Base-by-base conservation (phyloP, 345 rosid species). In the Kernera saxatilis region DNA sequence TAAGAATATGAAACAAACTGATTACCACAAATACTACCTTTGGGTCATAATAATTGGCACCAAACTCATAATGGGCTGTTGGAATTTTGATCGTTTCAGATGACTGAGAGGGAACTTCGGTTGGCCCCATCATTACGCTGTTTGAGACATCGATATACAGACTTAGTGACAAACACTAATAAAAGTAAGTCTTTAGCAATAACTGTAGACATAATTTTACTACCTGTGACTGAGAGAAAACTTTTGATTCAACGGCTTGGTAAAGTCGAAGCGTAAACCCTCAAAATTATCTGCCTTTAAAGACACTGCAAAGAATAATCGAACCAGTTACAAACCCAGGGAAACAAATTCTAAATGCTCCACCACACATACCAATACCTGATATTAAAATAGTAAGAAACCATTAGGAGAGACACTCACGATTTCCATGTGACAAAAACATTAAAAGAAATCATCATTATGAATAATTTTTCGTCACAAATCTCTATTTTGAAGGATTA, bases 221-320 rank as follows among this genome's bases (percentile, higher is more conserved):
- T 71, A 91, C 99, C 97, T 94, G 76, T 91, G 99, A 72, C 93
- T 86, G 55, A 91, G 90, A 19, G 88, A 87, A 79, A 94, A 94
- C 60, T 84, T 89, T 54, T 84, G 95, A 78, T 88, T 94, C 58
- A 94, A 84, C 12, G 92, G 85, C 73, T 91, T 94, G 77, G 87
- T 82, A 77, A 94, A 94, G 78, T 94, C 99, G 69, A 94, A 94
- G 36, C 98, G 95, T 80, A 94, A 77, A 40, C 98, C 99, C 87
- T 94, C 99, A 65, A 91, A 94, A 77, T 78, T 63, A 44, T 94
- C 99, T 3, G 96, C 87, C 88, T 88, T 94, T 71, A 94, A 82
- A 45, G 99, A 91, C 95, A 94, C 99, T 94, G 90, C 80, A 59
- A 79, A 61, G 36, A 9, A 25, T 3, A 46, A 70, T 17, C 9